Conservation (phyloP, 768 basidiomycete genomes). For the Dioszegia aurantiaca region DNA sequence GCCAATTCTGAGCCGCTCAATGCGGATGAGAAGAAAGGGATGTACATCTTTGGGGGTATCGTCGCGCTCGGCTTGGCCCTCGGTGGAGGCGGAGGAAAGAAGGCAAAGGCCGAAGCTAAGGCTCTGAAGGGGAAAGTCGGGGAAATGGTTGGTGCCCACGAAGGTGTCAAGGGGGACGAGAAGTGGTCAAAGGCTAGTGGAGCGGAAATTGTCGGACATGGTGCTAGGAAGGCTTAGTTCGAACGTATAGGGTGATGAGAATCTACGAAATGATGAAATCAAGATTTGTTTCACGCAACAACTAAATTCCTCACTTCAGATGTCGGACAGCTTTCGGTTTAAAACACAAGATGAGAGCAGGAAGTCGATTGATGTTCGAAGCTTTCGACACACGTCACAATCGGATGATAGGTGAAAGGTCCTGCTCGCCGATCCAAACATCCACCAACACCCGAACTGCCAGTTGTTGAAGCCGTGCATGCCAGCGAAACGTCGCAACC, state of each 20-base stretch:
- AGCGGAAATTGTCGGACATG: slow-evolving; percentile 43
- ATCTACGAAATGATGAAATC: not conserved
- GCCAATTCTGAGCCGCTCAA: slow-evolving; percentile 42
- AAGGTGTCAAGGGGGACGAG: slow-evolving; percentile 30
- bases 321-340: no score
- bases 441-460: not conserved
- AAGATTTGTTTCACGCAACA: no score
- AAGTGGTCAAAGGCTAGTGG: slow-evolving; percentile 45
- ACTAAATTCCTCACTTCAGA: no score
- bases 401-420: not conserved
- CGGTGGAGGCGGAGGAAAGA: slow-evolving; percentile 38
- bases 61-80: slow-evolving; percentile 58
- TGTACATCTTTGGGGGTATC: slow-evolving; percentile 58
- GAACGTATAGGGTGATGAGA: not conserved
- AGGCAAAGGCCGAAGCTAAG: slow-evolving; percentile 17
- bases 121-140: slow-evolving; percentile 17
- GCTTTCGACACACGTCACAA: no score
- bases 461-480: slow-evolving; percentile 8
- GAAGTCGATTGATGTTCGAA: no score
- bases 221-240: slow-evolving; percentile 36
- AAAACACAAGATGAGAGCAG: no score
- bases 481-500: slow-evolving; percentile 10
- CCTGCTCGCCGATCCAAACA: not conserved
- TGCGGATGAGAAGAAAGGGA: slow-evolving; percentile 57
- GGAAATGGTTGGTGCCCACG: slow-evolving; percentile 7